Conservation (phyloP, 208 protist genomes). For the Endotrypanum monterogeii region DNA sequence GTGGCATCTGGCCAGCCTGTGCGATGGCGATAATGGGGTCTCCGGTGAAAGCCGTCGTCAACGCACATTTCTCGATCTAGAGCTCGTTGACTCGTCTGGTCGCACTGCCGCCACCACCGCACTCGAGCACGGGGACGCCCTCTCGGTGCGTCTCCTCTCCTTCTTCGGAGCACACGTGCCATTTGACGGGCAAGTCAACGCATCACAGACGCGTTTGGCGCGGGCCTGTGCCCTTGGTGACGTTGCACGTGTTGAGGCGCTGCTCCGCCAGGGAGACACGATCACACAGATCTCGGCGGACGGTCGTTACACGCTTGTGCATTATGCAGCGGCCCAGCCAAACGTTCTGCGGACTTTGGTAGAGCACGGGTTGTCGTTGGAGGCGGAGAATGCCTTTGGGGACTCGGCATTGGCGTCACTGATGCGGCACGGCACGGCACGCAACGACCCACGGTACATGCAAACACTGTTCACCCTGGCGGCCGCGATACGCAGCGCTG, state of each 20-base stretch:
- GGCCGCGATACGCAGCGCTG: not conserved
- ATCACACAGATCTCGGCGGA: slow-evolving; percentile 62
- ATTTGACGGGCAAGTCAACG: slow-evolving; percentile 45
- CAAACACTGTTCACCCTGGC: slow-evolving; percentile 16
- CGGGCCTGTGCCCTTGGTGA: slow-evolving; percentile 63
- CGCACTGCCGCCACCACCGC: slow-evolving; percentile 33
- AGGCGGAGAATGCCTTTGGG: slow-evolving; percentile 67
- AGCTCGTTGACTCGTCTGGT: slow-evolving; percentile 19
- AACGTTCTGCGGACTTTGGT: slow-evolving; percentile 31
- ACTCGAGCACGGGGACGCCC: slow-evolving; percentile 38
- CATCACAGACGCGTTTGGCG: slow-evolving; percentile 61
- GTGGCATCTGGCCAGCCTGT: slow-evolving; percentile 17
- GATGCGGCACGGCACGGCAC: slow-evolving; percentile 71
- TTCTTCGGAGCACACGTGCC: slow-evolving; percentile 54
- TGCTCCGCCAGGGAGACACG: slow-evolving; percentile 64
- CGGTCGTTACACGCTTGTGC: slow-evolving; percentile 85
- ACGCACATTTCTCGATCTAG: slow-evolving; percentile 39
- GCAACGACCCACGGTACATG: slow-evolving; percentile 51
- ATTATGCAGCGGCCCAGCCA: slow-evolving; percentile 80
- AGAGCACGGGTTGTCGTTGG: slow-evolving; percentile 62
- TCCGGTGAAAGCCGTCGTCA: not conserved
- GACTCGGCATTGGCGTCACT: slow-evolving; percentile 74
- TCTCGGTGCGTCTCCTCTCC: slow-evolving; percentile 47
- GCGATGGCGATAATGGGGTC: not conserved
- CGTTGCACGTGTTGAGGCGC: slow-evolving; percentile 49